These are phyloP conservation scores for Leccinum longicurvipes DNA, from an alignment of 768 basidiomycete genomes.

Conservation along the genomic window DNA sequence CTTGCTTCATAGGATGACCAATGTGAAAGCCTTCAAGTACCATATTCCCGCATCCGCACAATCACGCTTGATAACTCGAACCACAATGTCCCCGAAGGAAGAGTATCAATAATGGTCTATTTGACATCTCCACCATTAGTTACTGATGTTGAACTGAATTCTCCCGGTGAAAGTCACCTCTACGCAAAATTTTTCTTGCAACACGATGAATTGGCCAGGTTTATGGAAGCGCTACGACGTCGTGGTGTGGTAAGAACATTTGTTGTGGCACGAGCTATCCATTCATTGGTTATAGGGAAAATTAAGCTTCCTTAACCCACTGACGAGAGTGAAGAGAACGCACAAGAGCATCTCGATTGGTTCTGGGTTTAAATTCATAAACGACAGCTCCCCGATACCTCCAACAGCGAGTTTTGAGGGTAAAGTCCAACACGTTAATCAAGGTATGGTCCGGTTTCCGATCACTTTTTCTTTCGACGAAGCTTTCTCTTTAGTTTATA, in stretches of 20 bases:
- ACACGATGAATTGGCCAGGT: slow-evolving; percentile 32
- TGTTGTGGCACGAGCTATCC: background rate
- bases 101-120: slow-evolving; percentile 27
- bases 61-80: slow-evolving; percentile 27
- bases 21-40: slow-evolving; percentile 50
- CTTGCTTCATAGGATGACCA: slow-evolving; percentile 38
- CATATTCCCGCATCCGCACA: slow-evolving; percentile 34
- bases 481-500: slow-evolving; percentile 21
- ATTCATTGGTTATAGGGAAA: slow-evolving; percentile 27
- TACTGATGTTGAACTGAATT: slow-evolving; percentile 27
- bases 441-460: slow-evolving; percentile 15
- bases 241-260: slow-evolving; percentile 44
- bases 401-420: slow-evolving; percentile 31
- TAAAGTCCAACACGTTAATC: slow-evolving; percentile 30
- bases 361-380: slow-evolving; percentile 22
- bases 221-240: slow-evolving; percentile 39
- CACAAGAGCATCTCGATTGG: slow-evolving; percentile 26
- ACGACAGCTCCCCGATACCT: slow-evolving; percentile 19
- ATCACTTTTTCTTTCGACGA: background rate
- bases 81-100: slow-evolving; percentile 15
- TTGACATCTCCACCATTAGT: slow-evolving; percentile 40
- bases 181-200: slow-evolving; percentile 40
- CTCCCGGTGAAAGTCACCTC: slow-evolving; percentile 16
- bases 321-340: slow-evolving; percentile 11
- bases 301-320: slow-evolving; percentile 25